These are phyloP conservation scores for Metarhizium humberi DNA, from an alignment of 2,329 filamentous ascomycete genomes.

Conservation along the genomic window DNA sequence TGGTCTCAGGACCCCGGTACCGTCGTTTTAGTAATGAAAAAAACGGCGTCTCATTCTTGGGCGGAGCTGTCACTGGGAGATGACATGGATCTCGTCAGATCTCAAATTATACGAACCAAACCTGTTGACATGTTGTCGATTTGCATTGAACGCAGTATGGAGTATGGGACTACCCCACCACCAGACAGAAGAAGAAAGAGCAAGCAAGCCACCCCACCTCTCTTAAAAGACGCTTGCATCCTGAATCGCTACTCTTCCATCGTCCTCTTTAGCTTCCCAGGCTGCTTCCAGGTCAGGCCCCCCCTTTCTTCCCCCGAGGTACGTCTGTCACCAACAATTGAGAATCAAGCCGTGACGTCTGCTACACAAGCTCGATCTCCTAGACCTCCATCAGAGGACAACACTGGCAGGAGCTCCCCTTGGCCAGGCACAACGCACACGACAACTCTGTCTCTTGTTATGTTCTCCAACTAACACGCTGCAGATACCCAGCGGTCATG, in stretches of 20 bases:
- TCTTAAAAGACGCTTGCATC: neutral
- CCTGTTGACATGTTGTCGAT: no score
- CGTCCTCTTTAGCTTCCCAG: neutral
- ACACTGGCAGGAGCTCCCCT: neutral
- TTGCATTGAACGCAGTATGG: no score
- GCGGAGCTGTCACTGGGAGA: no score
- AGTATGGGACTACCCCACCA: no score
- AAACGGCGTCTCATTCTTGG: no score
- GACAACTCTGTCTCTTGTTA: no score
- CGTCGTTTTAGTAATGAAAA: no score
- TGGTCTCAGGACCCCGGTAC: no score
- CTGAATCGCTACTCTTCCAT: neutral
- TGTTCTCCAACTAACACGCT: neutral
- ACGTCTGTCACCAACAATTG: neutral
- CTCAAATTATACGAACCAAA: no score
- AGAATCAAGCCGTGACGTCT: neutral
- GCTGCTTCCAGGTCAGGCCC: neutral
- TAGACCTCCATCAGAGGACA: neutral
- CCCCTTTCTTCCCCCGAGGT: neutral
- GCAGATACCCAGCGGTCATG: slow-evolving; percentile 27
- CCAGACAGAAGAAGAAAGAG: neutral
- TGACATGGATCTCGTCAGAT: no score
- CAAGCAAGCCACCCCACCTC: neutral
- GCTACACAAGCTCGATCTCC: neutral
- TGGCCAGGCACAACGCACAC: neutral